Percentiles rank a stretch among this genome's conserved stretches.
Evolutionary conservation across 2,329 filamentous ascomycete genomes (phyloP).

Genomic region (Ceratocystis huliohia): DNA sequence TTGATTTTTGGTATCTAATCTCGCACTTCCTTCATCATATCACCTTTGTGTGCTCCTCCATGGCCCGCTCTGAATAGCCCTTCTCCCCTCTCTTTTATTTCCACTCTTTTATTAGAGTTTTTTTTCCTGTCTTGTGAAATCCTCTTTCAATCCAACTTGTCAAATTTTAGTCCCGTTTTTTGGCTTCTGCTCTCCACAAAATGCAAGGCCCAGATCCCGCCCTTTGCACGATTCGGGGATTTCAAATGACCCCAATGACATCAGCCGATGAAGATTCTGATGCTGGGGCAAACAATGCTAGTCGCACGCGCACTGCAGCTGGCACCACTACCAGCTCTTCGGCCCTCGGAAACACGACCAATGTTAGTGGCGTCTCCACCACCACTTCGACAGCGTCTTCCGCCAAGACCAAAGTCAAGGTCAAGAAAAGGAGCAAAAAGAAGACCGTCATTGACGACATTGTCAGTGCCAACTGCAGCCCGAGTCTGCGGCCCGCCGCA

Average conservation of each 20-base stretch:
- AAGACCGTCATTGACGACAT: conserved; percentile 37
- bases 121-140: conserved; percentile 10
- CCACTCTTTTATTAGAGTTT: conserved; percentile 20
- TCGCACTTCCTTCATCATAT: background rate
- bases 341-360: conserved; percentile 1
- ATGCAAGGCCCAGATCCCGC: conserved; percentile 29
- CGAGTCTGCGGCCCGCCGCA: conserved; percentile 39
- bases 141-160: background rate
- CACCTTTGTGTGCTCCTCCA: background rate
- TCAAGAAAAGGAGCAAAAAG: conserved; percentile 26
- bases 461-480: conserved; percentile 52
- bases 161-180: conserved; percentile 30
- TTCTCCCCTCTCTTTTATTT: conserved; percentile 16
- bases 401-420: conserved; percentile 12
- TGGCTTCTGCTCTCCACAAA: conserved; percentile 29
- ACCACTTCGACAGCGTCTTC: conserved; percentile 9
- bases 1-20: background rate
- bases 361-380: background rate
- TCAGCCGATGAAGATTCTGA: conserved; percentile 49
- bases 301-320: background rate
- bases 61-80: background rate
- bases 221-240: conserved; percentile 44
- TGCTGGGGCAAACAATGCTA: conserved; percentile 16
- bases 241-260: conserved; percentile 40
- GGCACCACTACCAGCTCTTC: background rate